Conservation (phyloP, 805 yeast species). For the Lachancea lanzarotensis region DNA sequence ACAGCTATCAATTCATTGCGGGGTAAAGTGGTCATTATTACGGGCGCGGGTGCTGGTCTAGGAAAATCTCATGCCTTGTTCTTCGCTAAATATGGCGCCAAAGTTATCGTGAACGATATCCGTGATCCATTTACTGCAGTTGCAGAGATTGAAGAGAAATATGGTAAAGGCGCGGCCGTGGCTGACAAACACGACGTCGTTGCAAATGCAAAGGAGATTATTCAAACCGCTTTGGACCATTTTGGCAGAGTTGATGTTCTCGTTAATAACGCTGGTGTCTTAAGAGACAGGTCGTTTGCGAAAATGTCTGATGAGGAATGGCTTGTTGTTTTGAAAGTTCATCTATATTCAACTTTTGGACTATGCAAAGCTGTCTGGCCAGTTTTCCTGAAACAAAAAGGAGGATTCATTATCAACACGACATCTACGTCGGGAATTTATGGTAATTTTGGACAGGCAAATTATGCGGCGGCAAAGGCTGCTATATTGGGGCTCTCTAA, state of each 20-base stretch:
- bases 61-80: slow-evolving; percentile 84
- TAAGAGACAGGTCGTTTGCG: slow-evolving; percentile 80
- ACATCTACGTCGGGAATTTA: slow-evolving; percentile 95
- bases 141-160: slow-evolving; percentile 54
- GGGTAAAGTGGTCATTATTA: slow-evolving; percentile 81
- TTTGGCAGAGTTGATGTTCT: slow-evolving; percentile 83
- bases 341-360: slow-evolving; percentile 72
- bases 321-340: slow-evolving; percentile 74
- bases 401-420: slow-evolving; percentile 80
- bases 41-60: slow-evolving; percentile 94
- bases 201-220: slow-evolving; percentile 62
- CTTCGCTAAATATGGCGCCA: slow-evolving; percentile 89
- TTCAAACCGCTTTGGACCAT: slow-evolving; percentile 65
- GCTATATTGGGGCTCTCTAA: slow-evolving; percentile 80
- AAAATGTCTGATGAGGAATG: slow-evolving; percentile 83
- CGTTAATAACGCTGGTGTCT: slow-evolving; percentile 90
- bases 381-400: slow-evolving; percentile 64
- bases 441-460: slow-evolving; percentile 96
- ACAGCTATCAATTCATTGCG: slow-evolving; percentile 51
- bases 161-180: slow-evolving; percentile 72
- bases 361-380: slow-evolving; percentile 93
- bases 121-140: slow-evolving; percentile 68
- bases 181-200: slow-evolving; percentile 81
- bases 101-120: slow-evolving; percentile 89
- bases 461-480: slow-evolving; percentile 89